Evolutionary conservation across 2,329 filamentous ascomycete genomes (phyloP).

Genomic region (Chaetomium sp.): DNA sequence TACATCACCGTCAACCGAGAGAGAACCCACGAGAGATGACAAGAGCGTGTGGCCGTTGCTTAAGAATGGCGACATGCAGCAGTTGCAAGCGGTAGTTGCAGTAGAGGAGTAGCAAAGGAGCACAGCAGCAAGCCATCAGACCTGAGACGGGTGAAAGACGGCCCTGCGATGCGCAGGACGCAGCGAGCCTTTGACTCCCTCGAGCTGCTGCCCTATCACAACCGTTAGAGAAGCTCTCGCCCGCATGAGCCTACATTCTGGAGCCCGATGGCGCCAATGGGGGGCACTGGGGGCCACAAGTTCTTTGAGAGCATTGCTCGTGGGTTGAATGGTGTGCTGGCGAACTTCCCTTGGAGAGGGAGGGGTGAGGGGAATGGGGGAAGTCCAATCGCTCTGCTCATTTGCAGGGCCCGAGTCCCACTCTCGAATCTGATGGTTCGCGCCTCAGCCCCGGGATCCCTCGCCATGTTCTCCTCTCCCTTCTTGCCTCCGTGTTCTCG

Average conservation of each 20-base stretch:
- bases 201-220: conserved; percentile 23
- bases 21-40: too few species aligned
- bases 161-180: conserved; percentile 20
- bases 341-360: not conserved
- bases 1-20: too few species aligned
- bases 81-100: too few species aligned
- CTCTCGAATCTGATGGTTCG: conserved; percentile 11
- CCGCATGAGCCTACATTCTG: conserved; percentile 26
- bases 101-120: not conserved
- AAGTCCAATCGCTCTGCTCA: conserved; percentile 11
- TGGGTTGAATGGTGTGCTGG: conserved; percentile 18
- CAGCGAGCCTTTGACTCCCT: conserved; percentile 7
- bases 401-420: conserved; percentile 12
- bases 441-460: conserved; percentile 5
- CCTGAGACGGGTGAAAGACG: conserved; percentile 12
- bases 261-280: conserved; percentile 21
- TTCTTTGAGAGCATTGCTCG: not conserved
- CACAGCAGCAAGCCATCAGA: conserved; percentile 1
- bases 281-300: not conserved
- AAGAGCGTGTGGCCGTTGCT: too few species aligned
- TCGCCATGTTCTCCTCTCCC: not conserved
- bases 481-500: conserved; percentile 11
- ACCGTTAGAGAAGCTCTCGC: conserved; percentile 12
- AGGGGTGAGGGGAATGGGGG: too few species aligned
- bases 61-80: too few species aligned